Conservation (phyloP, 2,329 filamentous ascomycete genomes). For the Colletotrichum kahawae region DNA sequence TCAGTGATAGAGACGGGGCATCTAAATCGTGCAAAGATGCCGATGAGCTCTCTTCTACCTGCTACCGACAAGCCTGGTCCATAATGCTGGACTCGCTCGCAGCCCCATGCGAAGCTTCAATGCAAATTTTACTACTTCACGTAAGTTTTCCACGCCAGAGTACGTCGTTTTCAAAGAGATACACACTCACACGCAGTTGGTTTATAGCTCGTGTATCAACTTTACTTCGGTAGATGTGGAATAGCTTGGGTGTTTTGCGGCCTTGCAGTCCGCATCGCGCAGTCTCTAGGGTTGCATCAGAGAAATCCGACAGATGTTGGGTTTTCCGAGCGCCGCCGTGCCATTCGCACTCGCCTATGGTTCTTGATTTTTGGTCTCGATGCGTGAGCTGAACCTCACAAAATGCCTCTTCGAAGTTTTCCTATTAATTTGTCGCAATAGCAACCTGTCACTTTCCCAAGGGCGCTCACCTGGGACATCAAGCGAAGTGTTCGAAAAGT, state of each 20-base stretch:
- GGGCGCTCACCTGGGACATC: not conserved
- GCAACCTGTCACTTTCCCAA: not conserved
- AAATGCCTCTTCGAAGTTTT: fast-evolving
- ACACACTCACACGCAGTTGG: no score
- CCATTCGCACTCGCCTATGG: not conserved
- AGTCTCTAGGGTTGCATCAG: not conserved
- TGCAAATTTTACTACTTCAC: not conserved
- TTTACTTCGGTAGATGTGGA: not conserved
- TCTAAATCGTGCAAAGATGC: not conserved
- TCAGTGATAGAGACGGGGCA: not conserved
- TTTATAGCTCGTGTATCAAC: not conserved
- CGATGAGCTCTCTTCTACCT: not conserved
- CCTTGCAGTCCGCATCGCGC: not conserved
- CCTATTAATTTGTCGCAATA: not conserved
- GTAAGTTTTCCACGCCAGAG: not conserved
- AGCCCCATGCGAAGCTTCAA: not conserved
- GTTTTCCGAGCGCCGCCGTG: not conserved
- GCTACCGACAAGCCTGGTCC: not conserved
- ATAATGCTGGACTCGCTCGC: not conserved
- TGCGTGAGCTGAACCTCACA: not conserved
- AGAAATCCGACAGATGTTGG: not conserved
- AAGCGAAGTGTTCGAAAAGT: not conserved
- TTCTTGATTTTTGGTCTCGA: not conserved
- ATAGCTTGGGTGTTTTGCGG: not conserved
- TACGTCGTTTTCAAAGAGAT: no score